These are phyloP conservation scores for Pezicula carpinea DNA, from an alignment of 2,329 filamentous ascomycete species.

Conservation along the genomic window DNA sequence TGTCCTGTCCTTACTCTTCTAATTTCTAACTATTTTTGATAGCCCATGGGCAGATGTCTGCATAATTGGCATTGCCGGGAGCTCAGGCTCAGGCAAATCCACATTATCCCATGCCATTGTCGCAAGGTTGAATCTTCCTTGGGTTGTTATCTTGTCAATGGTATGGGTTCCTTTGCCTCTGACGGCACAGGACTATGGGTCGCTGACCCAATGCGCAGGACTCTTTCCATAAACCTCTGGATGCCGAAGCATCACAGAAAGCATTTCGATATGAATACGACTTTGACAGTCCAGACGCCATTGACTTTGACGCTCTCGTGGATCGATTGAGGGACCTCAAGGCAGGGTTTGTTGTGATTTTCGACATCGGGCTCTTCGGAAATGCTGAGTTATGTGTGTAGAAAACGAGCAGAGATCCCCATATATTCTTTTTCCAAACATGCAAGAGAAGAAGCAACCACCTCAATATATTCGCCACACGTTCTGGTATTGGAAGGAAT, in stretches of 20 bases:
- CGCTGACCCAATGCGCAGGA: constrained; percentile 52
- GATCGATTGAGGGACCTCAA: constrained; percentile 80
- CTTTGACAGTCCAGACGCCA: constrained; percentile 89
- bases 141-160: constrained; percentile 98
- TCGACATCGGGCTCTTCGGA: neutral
- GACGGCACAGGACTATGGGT: neutral
- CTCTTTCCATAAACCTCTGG: constrained; percentile 93
- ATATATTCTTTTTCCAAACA: constrained; percentile 95
- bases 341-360: constrained; percentile 62
- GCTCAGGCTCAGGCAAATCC: constrained; percentile 92
- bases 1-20: too few species aligned
- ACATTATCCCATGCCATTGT: constrained; percentile 91
- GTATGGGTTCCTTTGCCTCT: constrained; percentile 41
- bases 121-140: constrained; percentile 82
- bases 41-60: constrained; percentile 95
- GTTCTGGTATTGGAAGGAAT: constrained; percentile 95
- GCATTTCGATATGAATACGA: constrained; percentile 93
- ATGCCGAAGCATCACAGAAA: constrained; percentile 68
- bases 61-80: constrained; percentile 94
- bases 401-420: constrained; percentile 84
- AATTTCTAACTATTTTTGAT: constrained; percentile 33
- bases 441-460: constrained; percentile 71
- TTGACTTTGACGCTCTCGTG: constrained; percentile 89
- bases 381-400: constrained; percentile 31
- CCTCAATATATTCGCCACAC: constrained; percentile 91